Evolutionary conservation across 352 stramenopile species (phyloP).

Genomic region (Saprolegnia diclina): DNA sequence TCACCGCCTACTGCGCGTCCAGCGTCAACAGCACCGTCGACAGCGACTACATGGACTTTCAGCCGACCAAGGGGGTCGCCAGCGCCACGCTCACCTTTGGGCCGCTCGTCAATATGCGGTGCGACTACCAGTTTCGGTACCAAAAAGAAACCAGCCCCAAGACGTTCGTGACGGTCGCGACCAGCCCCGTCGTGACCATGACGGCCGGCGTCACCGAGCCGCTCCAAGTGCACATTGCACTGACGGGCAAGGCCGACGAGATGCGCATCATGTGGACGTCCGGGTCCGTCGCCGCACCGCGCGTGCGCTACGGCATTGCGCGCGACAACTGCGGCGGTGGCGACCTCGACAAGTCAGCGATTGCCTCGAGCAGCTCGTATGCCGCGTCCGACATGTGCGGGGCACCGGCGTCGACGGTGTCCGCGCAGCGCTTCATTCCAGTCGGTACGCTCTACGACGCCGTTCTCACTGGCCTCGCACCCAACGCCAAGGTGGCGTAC

Average conservation of each 20-base stretch:
- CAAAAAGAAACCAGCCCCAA: slow-evolving; percentile 29
- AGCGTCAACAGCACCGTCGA: not conserved
- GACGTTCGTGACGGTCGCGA: slow-evolving; percentile 33
- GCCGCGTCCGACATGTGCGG: slow-evolving; percentile 44
- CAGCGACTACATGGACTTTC: slow-evolving; percentile 25
- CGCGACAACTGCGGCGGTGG: slow-evolving; percentile 15
- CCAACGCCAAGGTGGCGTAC: slow-evolving; percentile 40
- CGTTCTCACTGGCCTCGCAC: slow-evolving; percentile 33
- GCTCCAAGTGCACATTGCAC: slow-evolving; percentile 35
- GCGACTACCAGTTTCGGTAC: slow-evolving; percentile 42
- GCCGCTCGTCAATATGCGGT: slow-evolving; percentile 47
- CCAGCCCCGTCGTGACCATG: slow-evolving; percentile 36
- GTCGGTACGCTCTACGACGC: slow-evolving; percentile 42
- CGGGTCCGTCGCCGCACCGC: slow-evolving; percentile 34
- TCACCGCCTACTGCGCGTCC: slow-evolving; percentile 14
- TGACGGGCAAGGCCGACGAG: slow-evolving; percentile 32
- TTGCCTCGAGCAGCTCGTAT: slow-evolving; percentile 33
- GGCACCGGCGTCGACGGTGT: slow-evolving; percentile 35
- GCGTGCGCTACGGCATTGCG: slow-evolving; percentile 37
- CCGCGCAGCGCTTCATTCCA: slow-evolving; percentile 31
- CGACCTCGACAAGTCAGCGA: not conserved
- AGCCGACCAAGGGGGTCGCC: slow-evolving; percentile 9
- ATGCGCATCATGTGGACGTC: slow-evolving; percentile 58
- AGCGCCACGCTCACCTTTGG: slow-evolving; percentile 33
- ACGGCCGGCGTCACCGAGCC: slow-evolving; percentile 36